Conservation (phyloP, 2,329 filamentous ascomycete species). For the Arthrobotrys entomopaga region DNA sequence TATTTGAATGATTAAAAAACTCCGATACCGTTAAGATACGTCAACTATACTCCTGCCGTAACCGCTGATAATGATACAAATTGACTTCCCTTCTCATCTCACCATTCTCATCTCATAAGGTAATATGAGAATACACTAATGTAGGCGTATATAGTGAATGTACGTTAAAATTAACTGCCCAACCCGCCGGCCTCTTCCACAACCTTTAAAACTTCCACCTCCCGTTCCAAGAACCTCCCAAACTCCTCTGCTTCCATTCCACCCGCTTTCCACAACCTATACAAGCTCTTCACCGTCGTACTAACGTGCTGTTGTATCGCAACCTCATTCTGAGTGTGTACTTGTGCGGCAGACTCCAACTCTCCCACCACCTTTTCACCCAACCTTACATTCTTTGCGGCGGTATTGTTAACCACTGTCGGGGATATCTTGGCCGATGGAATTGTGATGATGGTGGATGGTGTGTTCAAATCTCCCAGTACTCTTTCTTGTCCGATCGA, state of each 20-base stretch:
- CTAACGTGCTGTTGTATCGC: slow-evolving; percentile 82
- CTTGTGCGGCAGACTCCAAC: slow-evolving; percentile 69
- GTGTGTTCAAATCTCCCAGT: slow-evolving; percentile 13
- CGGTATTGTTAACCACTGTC: slow-evolving; percentile 29
- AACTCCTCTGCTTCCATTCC: slow-evolving; percentile 82
- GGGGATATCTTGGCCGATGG: slow-evolving; percentile 54
- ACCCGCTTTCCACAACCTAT: slow-evolving; percentile 73
- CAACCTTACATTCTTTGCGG: slow-evolving; percentile 63
- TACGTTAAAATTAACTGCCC: slow-evolving; percentile 15
- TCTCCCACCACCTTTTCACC: slow-evolving; percentile 69
- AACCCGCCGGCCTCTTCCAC: slow-evolving; percentile 68
- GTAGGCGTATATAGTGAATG: background rate
- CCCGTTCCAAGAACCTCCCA: slow-evolving; percentile 75
- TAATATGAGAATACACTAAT: no score
- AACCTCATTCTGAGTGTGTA: slow-evolving; percentile 73
- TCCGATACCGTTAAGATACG: no score
- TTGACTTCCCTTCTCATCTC: no score
- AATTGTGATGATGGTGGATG: slow-evolving; percentile 36
- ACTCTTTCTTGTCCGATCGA: slow-evolving; percentile 17
- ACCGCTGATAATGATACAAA: no score
- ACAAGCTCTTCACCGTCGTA: slow-evolving; percentile 80
- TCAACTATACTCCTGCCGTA: no score
- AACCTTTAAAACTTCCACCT: slow-evolving; percentile 76
- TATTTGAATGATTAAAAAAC: no score
- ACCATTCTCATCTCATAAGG: no score